phyloP scores from a whole-genome alignment of 164 flowering plant species.

The Piper longum region DNA sequence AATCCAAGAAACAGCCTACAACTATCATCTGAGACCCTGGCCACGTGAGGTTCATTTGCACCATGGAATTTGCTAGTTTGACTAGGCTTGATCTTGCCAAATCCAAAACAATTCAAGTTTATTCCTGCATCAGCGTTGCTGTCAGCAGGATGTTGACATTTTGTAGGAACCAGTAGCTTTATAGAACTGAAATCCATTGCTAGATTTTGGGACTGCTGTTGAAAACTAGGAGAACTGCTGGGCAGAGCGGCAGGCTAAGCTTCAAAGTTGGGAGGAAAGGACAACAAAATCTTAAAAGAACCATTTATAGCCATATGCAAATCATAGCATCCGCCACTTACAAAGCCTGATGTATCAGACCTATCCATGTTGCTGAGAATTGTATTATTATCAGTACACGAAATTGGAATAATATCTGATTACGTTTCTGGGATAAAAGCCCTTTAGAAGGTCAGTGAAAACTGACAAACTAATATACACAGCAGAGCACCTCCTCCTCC shows the following conservation, averaged over 20 bases:
- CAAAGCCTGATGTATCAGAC: conserved; percentile 41
- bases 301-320: conserved; percentile 5
- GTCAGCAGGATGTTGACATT: conserved; percentile 16
- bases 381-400: conserved; percentile 4
- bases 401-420: conserved; percentile 28
- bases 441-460: conserved; percentile 24
- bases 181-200: conserved; percentile 40
- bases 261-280: not conserved
- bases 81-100: conserved; percentile 19
- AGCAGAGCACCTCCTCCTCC: conserved; percentile 24
- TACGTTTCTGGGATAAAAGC: conserved; percentile 54
- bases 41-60: conserved; percentile 4
- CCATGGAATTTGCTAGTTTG: conserved; percentile 12
- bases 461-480: conserved; percentile 13
- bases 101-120: conserved; percentile 43
- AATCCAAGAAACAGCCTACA: conserved; percentile 76
- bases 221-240: not conserved
- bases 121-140: conserved; percentile 44
- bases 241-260: not conserved
- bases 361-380: conserved; percentile 17
- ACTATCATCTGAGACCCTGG: conserved; percentile 45
- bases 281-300: conserved; percentile 1
- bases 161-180: conserved; percentile 15
- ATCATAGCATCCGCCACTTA: conserved; percentile 49
- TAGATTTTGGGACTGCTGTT: not conserved